A percentile compares a stretch with the other conserved stretches of the same genome.
Conservation (phyloP, 208 protist species). For the Leptomonas pyrrhocoris region DNA sequence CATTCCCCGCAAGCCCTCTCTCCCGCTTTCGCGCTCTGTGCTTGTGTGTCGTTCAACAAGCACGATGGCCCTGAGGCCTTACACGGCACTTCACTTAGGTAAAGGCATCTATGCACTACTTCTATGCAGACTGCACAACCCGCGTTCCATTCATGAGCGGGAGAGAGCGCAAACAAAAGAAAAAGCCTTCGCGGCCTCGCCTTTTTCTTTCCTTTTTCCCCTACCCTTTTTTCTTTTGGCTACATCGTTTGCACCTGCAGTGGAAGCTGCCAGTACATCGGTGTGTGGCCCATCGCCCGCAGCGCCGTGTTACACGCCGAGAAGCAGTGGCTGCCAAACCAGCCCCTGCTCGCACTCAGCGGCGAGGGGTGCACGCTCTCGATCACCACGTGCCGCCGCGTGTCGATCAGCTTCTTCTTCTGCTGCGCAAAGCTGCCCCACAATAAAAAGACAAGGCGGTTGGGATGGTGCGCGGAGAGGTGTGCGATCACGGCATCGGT, state of each 20-base stretch:
- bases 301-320: conserved; percentile 86
- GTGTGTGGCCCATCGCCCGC: conserved; percentile 51
- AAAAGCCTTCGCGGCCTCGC: background rate
- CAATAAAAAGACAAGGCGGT: conserved; percentile 94
- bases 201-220: background rate
- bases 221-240: background rate
- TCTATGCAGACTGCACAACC: no score
- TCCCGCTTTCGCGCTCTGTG: no score
- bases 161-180: background rate
- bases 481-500: conserved; percentile 94
- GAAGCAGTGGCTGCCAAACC: conserved; percentile 84
- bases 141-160: no score
- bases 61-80: no score
- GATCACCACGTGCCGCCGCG: conserved; percentile 87
- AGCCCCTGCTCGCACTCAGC: conserved; percentile 68
- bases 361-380: conserved; percentile 89
- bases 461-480: conserved; percentile 68
- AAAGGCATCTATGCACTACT: no score
- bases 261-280: conserved; percentile 86
- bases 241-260: conserved; percentile 5
- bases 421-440: conserved; percentile 95
- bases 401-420: conserved; percentile 89
- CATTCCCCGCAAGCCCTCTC: no score
- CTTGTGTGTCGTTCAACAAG: no score
- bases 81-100: no score